Percentiles rank a stretch among this genome's conserved stretches.
Evolutionary conservation across 2,329 filamentous ascomycete genomes (phyloP).

Genomic region (Tricladium varicosporioides): DNA sequence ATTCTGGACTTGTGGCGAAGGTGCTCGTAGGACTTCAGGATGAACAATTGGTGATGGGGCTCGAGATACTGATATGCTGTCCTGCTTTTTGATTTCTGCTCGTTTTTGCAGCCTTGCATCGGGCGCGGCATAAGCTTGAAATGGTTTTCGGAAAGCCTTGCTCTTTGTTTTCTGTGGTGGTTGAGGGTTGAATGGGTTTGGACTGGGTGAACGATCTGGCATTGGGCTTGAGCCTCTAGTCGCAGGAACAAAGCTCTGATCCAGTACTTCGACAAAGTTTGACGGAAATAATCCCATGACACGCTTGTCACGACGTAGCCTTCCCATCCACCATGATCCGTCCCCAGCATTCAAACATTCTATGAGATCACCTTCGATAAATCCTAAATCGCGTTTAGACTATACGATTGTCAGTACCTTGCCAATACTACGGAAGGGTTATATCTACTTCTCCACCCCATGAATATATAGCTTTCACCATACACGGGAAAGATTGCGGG

Average conservation of each 20-base stretch:
- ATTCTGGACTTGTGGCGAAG: constrained; percentile 29
- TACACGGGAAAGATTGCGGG: constrained; percentile 82
- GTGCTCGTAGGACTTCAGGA: constrained; percentile 23
- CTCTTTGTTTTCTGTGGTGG: constrained; percentile 42
- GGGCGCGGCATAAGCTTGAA: constrained; percentile 64
- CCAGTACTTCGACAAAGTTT: constrained; percentile 92
- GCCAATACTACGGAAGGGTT: not conserved
- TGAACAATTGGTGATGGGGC: constrained; percentile 27
- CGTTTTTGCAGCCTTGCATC: constrained; percentile 61
- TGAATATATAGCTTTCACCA: constrained; percentile 87
- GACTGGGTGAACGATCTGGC: constrained; percentile 32
- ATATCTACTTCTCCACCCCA: constrained; percentile 76
- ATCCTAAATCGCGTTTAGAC: constrained; percentile 92
- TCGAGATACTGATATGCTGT: constrained; percentile 26
- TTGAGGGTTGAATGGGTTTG: constrained; percentile 32
- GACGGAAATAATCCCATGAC: constrained; percentile 93
- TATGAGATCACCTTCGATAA: constrained; percentile 96
- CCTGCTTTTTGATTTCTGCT: constrained; percentile 30
- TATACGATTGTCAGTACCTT: constrained; percentile 33
- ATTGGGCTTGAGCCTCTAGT: constrained; percentile 56
- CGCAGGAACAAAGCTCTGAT: constrained; percentile 79
- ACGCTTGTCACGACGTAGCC: constrained; percentile 82
- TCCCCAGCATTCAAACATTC: constrained; percentile 98
- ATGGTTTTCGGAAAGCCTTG: constrained; percentile 64
- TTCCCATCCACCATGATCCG: constrained; percentile 97